These are phyloP conservation scores for Alnus glutinosa DNA, from an alignment of 306 rosid genomes.

Conservation along the genomic window DNA sequence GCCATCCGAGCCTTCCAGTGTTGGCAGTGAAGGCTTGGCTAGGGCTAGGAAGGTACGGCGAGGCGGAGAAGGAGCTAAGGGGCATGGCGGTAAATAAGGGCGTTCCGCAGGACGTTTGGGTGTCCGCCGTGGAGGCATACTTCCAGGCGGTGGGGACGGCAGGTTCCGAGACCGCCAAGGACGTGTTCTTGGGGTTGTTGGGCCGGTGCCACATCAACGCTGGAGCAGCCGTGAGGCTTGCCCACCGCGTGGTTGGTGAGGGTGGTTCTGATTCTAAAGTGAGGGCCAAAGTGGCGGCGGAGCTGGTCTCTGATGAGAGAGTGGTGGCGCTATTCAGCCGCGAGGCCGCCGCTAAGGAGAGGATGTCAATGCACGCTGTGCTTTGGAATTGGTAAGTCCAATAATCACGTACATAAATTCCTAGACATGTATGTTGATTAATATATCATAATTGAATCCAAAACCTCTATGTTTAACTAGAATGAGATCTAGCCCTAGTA, in stretches of 20 bases:
- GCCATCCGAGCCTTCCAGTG: constrained; percentile 86
- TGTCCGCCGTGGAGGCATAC: constrained; percentile 83
- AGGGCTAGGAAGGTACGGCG: constrained; percentile 66
- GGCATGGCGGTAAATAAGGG: constrained; percentile 77
- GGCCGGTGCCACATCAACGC: constrained; percentile 89
- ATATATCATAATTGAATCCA: too few species aligned
- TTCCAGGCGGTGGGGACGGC: constrained; percentile 74
- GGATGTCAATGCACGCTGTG: constrained; percentile 76
- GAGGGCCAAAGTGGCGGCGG: constrained; percentile 82
- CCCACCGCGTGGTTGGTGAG: constrained; percentile 62
- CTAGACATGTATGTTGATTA: too few species aligned
- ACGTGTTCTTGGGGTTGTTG: constrained; percentile 83
- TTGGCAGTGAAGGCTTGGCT: constrained; percentile 94
- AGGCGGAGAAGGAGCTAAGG: constrained; percentile 91
- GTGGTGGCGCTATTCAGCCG: constrained; percentile 73
- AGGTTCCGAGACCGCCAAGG: constrained; percentile 86
- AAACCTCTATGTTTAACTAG: too few species aligned
- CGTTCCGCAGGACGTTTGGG: constrained; percentile 86
- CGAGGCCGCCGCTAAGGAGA: constrained; percentile 59
- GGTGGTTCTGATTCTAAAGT: constrained; percentile 40
- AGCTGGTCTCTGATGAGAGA: constrained; percentile 86
- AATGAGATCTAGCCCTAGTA: too few species aligned
- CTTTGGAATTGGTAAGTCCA: constrained; percentile 86
- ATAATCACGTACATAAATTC: neutral
- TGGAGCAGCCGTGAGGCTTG: constrained; percentile 76